A percentile compares a stretch with the other conserved stretches of the same genome.
These are phyloP conservation scores for Colletotrichum filicis DNA, from an alignment of 2,329 filamentous ascomycete species.

Conservation along the genomic window DNA sequence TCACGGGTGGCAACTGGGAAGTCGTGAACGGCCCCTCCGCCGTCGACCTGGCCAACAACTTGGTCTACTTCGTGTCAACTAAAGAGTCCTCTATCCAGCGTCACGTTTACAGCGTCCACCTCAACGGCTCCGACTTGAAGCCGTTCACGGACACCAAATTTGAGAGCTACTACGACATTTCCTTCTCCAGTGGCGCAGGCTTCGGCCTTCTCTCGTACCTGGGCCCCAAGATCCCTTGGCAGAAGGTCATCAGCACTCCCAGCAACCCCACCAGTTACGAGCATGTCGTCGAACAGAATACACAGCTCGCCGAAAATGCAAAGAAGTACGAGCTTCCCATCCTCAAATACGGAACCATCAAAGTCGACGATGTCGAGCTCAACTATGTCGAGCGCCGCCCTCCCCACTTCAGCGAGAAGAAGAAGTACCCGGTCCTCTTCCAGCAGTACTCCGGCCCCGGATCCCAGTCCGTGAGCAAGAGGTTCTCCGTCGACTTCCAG, in stretches of 20 bases:
- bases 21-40: conserved; percentile 87
- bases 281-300: conserved; percentile 82
- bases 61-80: conserved; percentile 91
- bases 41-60: conserved; percentile 83
- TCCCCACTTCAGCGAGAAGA: conserved; percentile 84
- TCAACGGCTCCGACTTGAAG: conserved; percentile 80
- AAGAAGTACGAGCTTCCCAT: conserved; percentile 84
- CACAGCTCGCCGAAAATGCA: conserved; percentile 73
- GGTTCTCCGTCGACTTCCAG: conserved; percentile 88
- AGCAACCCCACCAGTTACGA: conserved; percentile 73
- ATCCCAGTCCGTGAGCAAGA: conserved; percentile 88
- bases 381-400: conserved; percentile 87
- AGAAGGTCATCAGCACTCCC: conserved; percentile 88
- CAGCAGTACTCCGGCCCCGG: conserved; percentile 93
- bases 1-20: conserved; percentile 93
- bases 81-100: conserved; percentile 90
- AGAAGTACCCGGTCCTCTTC: conserved; percentile 94
- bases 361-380: conserved; percentile 80
- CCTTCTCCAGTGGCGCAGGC: conserved; percentile 84
- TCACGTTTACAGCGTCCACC: conserved; percentile 89
- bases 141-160: conserved; percentile 78
- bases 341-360: conserved; percentile 83
- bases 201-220: conserved; percentile 87
- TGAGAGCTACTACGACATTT: conserved; percentile 83
- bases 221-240: conserved; percentile 89